Percentiles rank a stretch among this genome's conserved stretches.
Conservation (phyloP, 306 rosid genomes). For the Phaseolus lunatus region DNA sequence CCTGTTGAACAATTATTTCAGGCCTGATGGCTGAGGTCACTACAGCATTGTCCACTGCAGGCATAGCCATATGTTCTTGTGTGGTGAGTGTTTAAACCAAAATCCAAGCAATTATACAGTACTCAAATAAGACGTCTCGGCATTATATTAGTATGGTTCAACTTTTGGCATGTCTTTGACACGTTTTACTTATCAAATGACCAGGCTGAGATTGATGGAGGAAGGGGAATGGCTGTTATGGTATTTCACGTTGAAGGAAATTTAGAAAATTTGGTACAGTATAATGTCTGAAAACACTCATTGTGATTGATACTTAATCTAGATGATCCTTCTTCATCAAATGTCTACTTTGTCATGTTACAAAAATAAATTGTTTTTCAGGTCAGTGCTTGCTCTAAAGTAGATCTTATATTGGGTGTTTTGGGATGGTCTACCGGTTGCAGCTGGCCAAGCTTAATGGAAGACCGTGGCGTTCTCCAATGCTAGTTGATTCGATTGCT, state of each 20-base stretch:
- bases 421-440: slow-evolving; percentile 99
- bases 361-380: slow-evolving; percentile 44
- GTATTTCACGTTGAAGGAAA: slow-evolving; percentile 84
- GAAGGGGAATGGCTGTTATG: slow-evolving; percentile 94
- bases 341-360: slow-evolving; percentile 44
- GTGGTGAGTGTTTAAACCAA: slow-evolving; percentile 76
- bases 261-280: slow-evolving; percentile 77
- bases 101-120: slow-evolving; percentile 25
- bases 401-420: slow-evolving; percentile 79
- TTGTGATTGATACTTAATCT: slow-evolving; percentile 32
- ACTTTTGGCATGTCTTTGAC: slow-evolving; percentile 34
- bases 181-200: slow-evolving; percentile 48
- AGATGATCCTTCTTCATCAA: background rate
- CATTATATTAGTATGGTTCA: slow-evolving; percentile 31
- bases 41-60: slow-evolving; percentile 79
- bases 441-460: slow-evolving; percentile 83
- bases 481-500: slow-evolving; percentile 57
- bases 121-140: slow-evolving; percentile 35
- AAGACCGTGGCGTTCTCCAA: slow-evolving; percentile 58
- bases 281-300: slow-evolving; percentile 32
- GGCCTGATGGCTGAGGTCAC: slow-evolving; percentile 98
- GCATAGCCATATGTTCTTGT: slow-evolving; percentile 85
- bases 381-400: slow-evolving; percentile 71
- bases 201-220: slow-evolving; percentile 97
- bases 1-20: slow-evolving; percentile 52